Percentiles rank a stretch among this genome's conserved stretches.
These are phyloP conservation scores for Cystobasidium slooffiae DNA, from an alignment of 1,284 basidiomycete genomes.

Conservation along the genomic window DNA sequence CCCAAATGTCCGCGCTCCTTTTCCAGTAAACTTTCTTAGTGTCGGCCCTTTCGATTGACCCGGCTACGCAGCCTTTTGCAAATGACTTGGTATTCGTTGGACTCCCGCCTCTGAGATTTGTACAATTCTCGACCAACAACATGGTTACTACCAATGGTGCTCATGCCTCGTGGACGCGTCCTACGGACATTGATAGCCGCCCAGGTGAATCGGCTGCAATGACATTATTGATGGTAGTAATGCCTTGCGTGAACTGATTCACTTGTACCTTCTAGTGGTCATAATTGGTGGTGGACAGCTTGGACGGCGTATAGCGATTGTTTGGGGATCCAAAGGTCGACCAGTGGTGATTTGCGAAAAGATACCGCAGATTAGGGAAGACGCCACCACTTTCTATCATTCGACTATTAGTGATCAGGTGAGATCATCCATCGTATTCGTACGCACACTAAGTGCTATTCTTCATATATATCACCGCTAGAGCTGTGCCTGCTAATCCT, in stretches of 20 bases:
- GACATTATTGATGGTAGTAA: neutral
- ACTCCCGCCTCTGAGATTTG: neutral
- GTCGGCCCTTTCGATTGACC: too few relatives aligned
- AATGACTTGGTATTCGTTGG: neutral
- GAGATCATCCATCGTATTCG: neutral
- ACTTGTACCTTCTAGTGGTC: conserved; percentile 5
- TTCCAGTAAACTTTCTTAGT: too few relatives aligned
- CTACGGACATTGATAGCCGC: neutral
- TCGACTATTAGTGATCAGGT: neutral
- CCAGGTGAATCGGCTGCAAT: neutral
- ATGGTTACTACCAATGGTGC: conserved; percentile 1
- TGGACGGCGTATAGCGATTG: conserved; percentile 16
- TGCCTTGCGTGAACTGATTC: neutral
- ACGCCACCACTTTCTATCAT: conserved; percentile 4
- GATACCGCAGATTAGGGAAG: conserved; percentile 6
- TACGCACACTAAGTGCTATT: neutral
- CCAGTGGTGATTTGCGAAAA: conserved; percentile 27
- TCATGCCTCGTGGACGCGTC: neutral
- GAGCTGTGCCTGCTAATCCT: too few relatives aligned
- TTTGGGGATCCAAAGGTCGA: conserved; percentile 24
- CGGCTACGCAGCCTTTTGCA: too few relatives aligned
- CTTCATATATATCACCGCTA: too few relatives aligned
- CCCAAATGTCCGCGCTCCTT: too few relatives aligned
- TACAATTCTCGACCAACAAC: neutral
- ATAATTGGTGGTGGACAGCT: conserved; percentile 28